Base-by-base conservation (phyloP, 108 stramenopile species). In the Skeletonema menzelii region DNA sequence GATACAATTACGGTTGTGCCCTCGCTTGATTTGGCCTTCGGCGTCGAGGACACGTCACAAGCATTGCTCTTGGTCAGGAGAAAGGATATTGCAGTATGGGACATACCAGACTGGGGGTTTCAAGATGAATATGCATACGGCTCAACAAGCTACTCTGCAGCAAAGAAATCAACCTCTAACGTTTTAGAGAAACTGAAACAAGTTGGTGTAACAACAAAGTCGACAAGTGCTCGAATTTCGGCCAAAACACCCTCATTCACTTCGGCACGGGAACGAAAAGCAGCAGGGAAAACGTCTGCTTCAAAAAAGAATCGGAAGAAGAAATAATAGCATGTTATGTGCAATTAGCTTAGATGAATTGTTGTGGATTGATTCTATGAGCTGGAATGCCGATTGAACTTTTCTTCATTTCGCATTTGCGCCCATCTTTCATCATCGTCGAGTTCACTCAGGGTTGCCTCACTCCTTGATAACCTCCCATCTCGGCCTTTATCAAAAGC, bases 61-160 rank as follows among this genome's bases (percentile, higher is more conserved):
- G 46, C 59, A 31, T 30, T 64, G 5, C 65, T 90, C 2, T 60
- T 76, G 17, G 35, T 91, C 8, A 77, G 81, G 20, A 75, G 90
- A 49, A 69, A 64, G 32, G 85, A 91, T 31, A 27, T 94, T 32
- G 93, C 90, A 20, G 72, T 94, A 15, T 94, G 89, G 86, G 85
- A 90, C 58, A 81, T 83, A 64, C 79, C 75, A 14, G 58, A 82
- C 11, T 75, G 74, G 28, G 68, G 71, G 27, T 85, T 70, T 67
- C 75, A 85, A 35, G 73, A 63, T 30, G 67, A 73, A 53, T 22
- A 19, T 57, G 22, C 11, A 30, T 49, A 61, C 19, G 46, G 38
- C 60, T 17, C 24, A 11, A 66, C 8, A 8, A 53, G 19, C 49
- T 53, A 53, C 49, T 53, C 49, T 53, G 10, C 20, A 53, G 22